These are phyloP conservation scores for Gastrolobium villosum DNA, from an alignment of 306 rosid species.

Conservation along the genomic window DNA sequence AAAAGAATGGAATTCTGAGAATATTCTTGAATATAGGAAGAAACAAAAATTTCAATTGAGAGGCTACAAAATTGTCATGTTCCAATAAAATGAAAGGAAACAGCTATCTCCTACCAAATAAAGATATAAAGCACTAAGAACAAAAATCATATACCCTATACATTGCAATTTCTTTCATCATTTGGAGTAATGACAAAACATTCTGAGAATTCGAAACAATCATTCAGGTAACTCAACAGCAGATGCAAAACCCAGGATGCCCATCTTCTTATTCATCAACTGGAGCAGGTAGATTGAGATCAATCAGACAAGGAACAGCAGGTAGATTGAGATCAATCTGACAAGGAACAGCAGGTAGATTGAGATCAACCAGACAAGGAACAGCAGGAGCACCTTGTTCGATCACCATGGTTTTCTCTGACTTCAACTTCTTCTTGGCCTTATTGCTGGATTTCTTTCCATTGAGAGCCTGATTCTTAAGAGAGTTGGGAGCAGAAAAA, in stretches of 20 bases:
- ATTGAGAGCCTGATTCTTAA: conserved; percentile 46
- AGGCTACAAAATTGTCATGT: conserved; percentile 40
- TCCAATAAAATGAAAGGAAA: conserved; percentile 50
- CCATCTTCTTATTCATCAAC: conserved; percentile 64
- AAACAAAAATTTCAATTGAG: conserved; percentile 40
- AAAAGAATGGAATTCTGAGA: conserved; percentile 25
- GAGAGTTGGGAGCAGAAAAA: conserved; percentile 49
- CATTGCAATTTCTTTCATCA: conserved; percentile 55
- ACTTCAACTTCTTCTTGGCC: conserved; percentile 53
- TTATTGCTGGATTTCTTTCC: conserved; percentile 48
- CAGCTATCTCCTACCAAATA: conserved; percentile 48
- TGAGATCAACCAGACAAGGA: too few species aligned
- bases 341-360: too few species aligned
- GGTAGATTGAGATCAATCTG: too few species aligned
- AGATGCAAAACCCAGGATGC: conserved; percentile 52
- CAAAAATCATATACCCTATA: conserved; percentile 49
- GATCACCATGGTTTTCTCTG: conserved; percentile 64
- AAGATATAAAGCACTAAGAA: conserved; percentile 47
- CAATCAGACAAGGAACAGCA: conserved; percentile 73
- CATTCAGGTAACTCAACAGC: conserved; percentile 47
- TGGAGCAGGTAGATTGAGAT: conserved; percentile 94
- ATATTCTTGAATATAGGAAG: conserved; percentile 22
- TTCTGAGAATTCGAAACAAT: conserved; percentile 46
- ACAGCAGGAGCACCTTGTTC: conserved; percentile 56
- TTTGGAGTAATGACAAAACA: conserved; percentile 43